Conservation (phyloP, 306 rosid genomes). For the Bauhinia variegata region DNA sequence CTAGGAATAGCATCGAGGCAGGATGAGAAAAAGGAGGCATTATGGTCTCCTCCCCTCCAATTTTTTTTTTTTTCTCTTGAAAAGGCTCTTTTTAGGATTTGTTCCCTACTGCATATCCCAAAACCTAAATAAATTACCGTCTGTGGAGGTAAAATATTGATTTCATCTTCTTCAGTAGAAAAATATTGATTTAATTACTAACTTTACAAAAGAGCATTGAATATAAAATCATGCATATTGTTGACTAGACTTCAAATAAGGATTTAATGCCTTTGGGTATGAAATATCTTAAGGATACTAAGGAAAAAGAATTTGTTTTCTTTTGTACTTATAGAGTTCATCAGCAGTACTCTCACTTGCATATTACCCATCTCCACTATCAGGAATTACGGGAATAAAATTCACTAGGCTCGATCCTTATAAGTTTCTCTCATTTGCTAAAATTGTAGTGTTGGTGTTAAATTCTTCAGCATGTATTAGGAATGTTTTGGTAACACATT, state of each 20-base stretch:
- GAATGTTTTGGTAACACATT: too few relatives aligned
- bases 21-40: constrained; percentile 1
- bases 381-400: neutral
- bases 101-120: neutral
- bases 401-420: neutral
- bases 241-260: neutral
- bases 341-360: neutral
- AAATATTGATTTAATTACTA: neutral
- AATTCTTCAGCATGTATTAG: neutral
- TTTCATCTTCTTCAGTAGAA: too few relatives aligned
- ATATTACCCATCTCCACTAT: neutral
- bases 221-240: neutral
- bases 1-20: neutral
- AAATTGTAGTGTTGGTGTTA: constrained; percentile 1
- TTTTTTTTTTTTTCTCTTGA: too few relatives aligned
- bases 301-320: neutral
- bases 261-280: neutral
- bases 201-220: constrained; percentile 4
- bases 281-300: too few relatives aligned
- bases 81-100: neutral
- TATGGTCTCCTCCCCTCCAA: neutral
- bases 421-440: neutral
- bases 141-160: neutral
- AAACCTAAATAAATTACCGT: too few relatives aligned
- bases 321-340: neutral